Evolutionary conservation across 768 basidiomycete species (phyloP).

Genomic region (Coprinopsis strossmayeri): DNA sequence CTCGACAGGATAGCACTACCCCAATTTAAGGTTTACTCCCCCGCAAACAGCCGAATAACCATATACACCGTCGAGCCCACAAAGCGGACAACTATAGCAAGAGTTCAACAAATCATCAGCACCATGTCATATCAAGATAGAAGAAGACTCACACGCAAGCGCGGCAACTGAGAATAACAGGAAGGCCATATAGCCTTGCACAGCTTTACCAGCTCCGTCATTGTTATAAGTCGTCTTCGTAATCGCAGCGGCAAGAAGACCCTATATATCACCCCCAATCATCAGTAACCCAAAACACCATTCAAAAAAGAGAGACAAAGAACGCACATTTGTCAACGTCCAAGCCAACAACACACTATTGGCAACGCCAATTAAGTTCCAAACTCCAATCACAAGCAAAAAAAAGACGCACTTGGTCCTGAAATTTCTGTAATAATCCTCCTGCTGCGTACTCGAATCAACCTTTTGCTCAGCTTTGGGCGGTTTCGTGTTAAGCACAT

Average conservation of each 20-base stretch:
- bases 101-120: conserved; percentile 1
- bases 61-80: conserved; percentile 78
- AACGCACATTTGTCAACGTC: conserved; percentile 75
- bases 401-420: conserved; percentile 69
- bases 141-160: conserved; percentile 76
- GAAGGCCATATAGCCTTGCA: conserved; percentile 85
- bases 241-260: conserved; percentile 75
- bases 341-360: conserved; percentile 69
- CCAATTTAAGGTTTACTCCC: conserved; percentile 78
- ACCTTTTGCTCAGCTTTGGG: conserved; percentile 62
- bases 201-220: conserved; percentile 40
- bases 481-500: conserved; percentile 71
- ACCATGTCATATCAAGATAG: conserved; percentile 76
- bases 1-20: too few relatives aligned
- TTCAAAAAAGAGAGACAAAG: conserved; percentile 6
- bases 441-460: conserved; percentile 59
- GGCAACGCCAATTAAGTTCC: not conserved
- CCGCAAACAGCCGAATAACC: conserved; percentile 80
- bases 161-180: conserved; percentile 83
- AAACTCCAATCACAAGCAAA: not conserved
- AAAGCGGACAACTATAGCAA: conserved; percentile 67
- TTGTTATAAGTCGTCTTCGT: conserved; percentile 52
- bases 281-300: not conserved
- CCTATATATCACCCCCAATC: conserved; percentile 86
- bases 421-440: conserved; percentile 86